Base-by-base conservation (phyloP, 2,329 filamentous ascomycete genomes). In the Aspergillus sp. region DNA sequence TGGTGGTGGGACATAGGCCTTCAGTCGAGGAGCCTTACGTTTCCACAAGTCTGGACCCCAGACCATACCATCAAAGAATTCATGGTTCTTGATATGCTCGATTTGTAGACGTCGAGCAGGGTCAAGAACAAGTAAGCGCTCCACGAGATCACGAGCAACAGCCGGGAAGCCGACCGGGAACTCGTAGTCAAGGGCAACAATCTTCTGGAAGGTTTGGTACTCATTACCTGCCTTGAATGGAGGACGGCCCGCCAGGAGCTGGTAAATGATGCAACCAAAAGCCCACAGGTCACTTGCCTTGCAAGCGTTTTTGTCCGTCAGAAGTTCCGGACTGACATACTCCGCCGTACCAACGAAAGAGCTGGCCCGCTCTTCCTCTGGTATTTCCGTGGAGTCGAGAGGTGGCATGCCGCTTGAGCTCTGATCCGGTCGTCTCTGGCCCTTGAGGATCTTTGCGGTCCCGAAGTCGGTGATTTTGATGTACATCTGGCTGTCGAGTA, bases 391-490 rank as follows among this genome's bases (percentile, higher is more conserved):
- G 13, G 76, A 72, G 52, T 78, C 71, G 6, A 77, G 50, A 10
- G 48, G 57, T 39, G 44, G 74, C 60, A 62, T 75, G 68, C 67
- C 58, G 67, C 67, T 65, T 70, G 70, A 58, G 52, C 54, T 65
- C 40, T 64, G 61, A 33, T 65, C 53, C 72, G 76, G 52, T 77
- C 75, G 60, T 44, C 58, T 67, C 11, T 67, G 60, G 31, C 69
- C 63, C 40, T 85, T 83, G 37, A 98, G 74, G 49, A 98, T 81
- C 65, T 96, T 97, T n/a, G 93, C 93, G 0, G 93, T 98, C 34
- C 93, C 93, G 62, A 98, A 98, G 68, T 98, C 93, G 6, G 93
- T 98, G 52, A 98, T 96, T 66, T 98, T 98, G 69, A 97, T 85
- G 59, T 97, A 89, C 87, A 96, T 94, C 60, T 95, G 86, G 52